These are phyloP conservation scores for Lepidopterella palustris DNA, from an alignment of 495 filamentous ascomycete species.

Conservation along the genomic window DNA sequence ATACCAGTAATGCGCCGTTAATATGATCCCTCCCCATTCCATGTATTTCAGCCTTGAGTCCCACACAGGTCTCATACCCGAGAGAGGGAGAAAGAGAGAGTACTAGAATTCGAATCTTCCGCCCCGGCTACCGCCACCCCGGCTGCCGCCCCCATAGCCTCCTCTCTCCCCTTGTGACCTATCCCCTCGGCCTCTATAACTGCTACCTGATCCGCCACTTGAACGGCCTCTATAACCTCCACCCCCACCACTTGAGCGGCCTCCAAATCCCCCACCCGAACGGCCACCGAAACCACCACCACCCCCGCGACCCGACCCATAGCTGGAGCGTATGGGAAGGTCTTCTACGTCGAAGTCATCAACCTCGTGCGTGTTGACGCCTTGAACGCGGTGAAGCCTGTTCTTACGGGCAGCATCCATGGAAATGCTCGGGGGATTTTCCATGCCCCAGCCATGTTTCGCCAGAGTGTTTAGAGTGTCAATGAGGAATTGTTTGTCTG, in stretches of 20 bases:
- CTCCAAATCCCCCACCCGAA: background rate
- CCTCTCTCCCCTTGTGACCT: background rate
- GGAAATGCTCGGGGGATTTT: slow-evolving; percentile 1
- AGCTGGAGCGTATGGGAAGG: too few species aligned
- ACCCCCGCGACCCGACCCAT: too few species aligned
- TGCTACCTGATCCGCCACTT: background rate
- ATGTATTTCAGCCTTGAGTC: too few species aligned
- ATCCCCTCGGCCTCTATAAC: background rate
- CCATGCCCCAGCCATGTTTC: slow-evolving; percentile 10
- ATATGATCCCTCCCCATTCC: background rate
- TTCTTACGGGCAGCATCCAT: background rate
- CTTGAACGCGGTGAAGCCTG: background rate
- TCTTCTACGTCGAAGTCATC: background rate
- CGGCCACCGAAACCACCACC: background rate
- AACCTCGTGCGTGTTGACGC: background rate
- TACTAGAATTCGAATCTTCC: too few species aligned
- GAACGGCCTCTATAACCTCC: background rate
- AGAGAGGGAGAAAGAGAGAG: too few species aligned
- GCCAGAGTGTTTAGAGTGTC: slow-evolving; percentile 1
- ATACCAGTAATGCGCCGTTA: background rate
- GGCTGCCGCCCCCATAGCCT: background rate
- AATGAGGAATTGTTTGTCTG: slow-evolving; percentile 7
- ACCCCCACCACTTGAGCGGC: background rate
- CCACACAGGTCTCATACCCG: too few species aligned
- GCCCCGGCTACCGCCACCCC: background rate